Conservation (phyloP, 2,329 filamentous ascomycete species). For the Setomelanomma holmii region DNA sequence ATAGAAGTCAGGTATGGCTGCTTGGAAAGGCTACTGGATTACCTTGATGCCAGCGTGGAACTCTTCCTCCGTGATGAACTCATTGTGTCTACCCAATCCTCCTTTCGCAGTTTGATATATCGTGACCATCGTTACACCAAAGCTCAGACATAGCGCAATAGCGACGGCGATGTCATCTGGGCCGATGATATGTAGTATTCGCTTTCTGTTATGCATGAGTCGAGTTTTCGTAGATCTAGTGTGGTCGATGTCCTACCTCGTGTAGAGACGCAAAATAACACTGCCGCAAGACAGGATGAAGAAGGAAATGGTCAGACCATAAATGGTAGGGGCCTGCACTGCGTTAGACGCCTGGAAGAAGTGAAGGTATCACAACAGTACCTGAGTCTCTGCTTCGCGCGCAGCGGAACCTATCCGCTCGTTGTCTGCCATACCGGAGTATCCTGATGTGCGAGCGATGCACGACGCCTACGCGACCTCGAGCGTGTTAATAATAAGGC, state of each 20-base stretch:
- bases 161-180: slow-evolving; percentile 18
- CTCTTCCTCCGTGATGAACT: slow-evolving; percentile 13
- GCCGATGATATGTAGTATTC: slow-evolving; percentile 11
- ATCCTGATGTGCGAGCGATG: too few species aligned
- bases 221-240: too few species aligned
- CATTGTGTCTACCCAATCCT: slow-evolving; percentile 18
- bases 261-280: slow-evolving; percentile 18
- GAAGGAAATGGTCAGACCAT: neutral
- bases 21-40: neutral
- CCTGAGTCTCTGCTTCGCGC: neutral
- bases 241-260: neutral
- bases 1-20: neutral
- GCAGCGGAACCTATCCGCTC: neutral
- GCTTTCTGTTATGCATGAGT: slow-evolving; percentile 1
- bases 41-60: slow-evolving; percentile 12
- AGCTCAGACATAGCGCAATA: slow-evolving; percentile 16
- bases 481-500: too few species aligned
- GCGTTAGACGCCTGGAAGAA: neutral
- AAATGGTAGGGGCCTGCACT: neutral
- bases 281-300: slow-evolving; percentile 12
- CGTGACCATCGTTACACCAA: slow-evolving; percentile 15
- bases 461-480: too few species aligned
- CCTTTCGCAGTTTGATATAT: slow-evolving; percentile 13
- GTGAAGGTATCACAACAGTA: too few species aligned
- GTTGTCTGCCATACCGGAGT: too few species aligned